Percentiles rank a stretch among this genome's conserved stretches.
phyloP scores from a whole-genome alignment of 2,329 filamentous ascomycete genomes.

The Paracorniculantispora psalliotae region DNA sequence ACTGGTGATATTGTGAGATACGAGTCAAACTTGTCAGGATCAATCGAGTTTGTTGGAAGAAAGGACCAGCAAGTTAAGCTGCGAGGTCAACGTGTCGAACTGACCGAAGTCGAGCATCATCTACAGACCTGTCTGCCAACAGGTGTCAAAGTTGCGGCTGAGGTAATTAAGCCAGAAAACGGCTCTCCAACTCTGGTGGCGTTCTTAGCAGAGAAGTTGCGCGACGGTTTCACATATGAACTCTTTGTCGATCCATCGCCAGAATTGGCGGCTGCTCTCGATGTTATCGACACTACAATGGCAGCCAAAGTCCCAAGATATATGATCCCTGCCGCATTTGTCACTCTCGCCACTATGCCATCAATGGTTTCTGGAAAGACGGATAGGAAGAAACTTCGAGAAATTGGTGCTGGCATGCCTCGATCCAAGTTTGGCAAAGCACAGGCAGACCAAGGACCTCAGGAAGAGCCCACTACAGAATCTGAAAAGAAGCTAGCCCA shows the following conservation, averaged over 20 bases:
- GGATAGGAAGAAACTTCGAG: slow-evolving; percentile 44
- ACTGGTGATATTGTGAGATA: slow-evolving; percentile 57
- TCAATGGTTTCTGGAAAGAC: slow-evolving; percentile 45
- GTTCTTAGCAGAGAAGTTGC: slow-evolving; percentile 33
- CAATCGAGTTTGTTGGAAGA: slow-evolving; percentile 54
- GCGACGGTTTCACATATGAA: slow-evolving; percentile 11
- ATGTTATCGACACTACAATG: slow-evolving; percentile 27
- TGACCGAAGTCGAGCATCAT: slow-evolving; percentile 49
- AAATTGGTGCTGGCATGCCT: slow-evolving; percentile 37
- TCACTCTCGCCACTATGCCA: slow-evolving; percentile 42
- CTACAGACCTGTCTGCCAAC: slow-evolving; percentile 40
- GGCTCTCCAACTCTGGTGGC: slow-evolving; percentile 42
- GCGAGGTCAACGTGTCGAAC: slow-evolving; percentile 59
- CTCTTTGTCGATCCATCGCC: slow-evolving; percentile 27
- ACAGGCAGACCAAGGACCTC: slow-evolving; percentile 16
- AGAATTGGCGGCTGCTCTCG: slow-evolving; percentile 27
- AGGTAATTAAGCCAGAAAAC: slow-evolving; percentile 43
- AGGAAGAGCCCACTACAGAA: slow-evolving; percentile 33
- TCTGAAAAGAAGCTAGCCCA: slow-evolving; percentile 33
- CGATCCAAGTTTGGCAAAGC: slow-evolving; percentile 31
- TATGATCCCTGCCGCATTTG: slow-evolving; percentile 45
- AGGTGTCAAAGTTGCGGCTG: slow-evolving; percentile 40
- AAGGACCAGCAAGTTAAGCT: slow-evolving; percentile 67
- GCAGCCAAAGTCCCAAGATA: slow-evolving; percentile 36
- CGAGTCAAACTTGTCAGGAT: slow-evolving; percentile 46